Evolutionary conservation across 169 alveolate genomes (phyloP), one percentile per base, ranked within the genome.

Genomic region (Eimeria sp.): DNA sequence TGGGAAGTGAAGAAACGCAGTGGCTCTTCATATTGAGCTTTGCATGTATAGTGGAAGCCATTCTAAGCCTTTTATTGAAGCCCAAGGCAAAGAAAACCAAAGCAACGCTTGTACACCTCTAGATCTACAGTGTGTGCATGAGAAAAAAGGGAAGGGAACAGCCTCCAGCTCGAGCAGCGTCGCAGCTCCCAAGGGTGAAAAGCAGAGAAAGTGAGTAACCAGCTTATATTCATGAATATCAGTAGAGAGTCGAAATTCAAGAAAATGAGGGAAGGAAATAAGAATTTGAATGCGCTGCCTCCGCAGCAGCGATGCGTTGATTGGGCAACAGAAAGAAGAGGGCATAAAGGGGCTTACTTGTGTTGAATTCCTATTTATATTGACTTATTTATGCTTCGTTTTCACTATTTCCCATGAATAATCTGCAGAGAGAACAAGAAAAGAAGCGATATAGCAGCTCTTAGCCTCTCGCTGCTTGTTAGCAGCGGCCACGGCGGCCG

Each of bases 401-500:
- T 71, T 16, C 10, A 6, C 9, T 71, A 71, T 8, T 71, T 71
- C 14, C 9, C n/a, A 71, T 52, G 37, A 37, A 33, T 71, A 33
- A 71, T 71, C n/a, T 3, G 80, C 11, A 6, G n/a, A 6, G 16
- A 71, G 54, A 33, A 37, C 27, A 2, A 10, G 13, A 71, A n/a
- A 33, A 37, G 13, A 71, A 13, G n/a, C 80, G 8, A 49, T 33
- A 52, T 30, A 33, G 54, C 80, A 71, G 54, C 80, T 33, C 54
- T 33, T 71, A 6, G 54, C 25, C 80, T 71, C n/a, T 11, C 80
- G 49, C 80, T 71, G 80, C 11, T 13, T 71, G 80, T 71, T 33
- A 16, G 6, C 49, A 62, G 54, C 54, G 54, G 54, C n/a, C 80
- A 33, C 30, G 80, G 80, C 54, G 80, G 80, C 80, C 80, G 80